phyloP scores from a whole-genome alignment of 306 rosid species.

The Rosa rugosa region DNA sequence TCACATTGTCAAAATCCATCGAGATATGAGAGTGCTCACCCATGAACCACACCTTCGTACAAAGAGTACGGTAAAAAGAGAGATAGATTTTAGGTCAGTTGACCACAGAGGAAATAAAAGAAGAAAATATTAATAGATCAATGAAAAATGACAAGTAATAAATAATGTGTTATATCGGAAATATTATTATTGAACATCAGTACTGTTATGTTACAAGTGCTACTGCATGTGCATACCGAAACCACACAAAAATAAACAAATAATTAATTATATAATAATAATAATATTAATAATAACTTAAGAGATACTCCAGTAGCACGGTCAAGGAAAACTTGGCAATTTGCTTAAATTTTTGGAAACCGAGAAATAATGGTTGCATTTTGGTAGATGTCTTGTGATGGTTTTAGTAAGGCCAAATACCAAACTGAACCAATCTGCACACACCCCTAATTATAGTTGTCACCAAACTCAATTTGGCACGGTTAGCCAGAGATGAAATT shows the following conservation, averaged over 20 bases:
- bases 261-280: no score
- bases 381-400: not conserved
- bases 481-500: not conserved
- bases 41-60: constrained; percentile 81
- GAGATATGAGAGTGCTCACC: constrained; percentile 90
- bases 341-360: not conserved
- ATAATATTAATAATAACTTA: no score
- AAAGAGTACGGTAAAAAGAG: constrained; percentile 17
- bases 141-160: constrained; percentile 7
- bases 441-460: not conserved
- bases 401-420: not conserved
- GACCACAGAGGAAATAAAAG: constrained; percentile 13
- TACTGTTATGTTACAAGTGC: not conserved
- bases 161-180: not conserved
- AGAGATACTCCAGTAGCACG: not conserved
- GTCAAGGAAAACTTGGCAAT: not conserved
- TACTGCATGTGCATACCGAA: not conserved
- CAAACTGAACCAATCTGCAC: not conserved
- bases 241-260: not conserved
- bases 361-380: not conserved
- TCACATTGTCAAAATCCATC: constrained; percentile 83
- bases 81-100: constrained; percentile 14
- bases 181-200: not conserved
- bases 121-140: not conserved
- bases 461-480: not conserved